A percentile compares a stretch with the other conserved stretches of the same genome.
phyloP scores from a whole-genome alignment of 345 rosid genomes.

The Eucalyptus decipiens region DNA sequence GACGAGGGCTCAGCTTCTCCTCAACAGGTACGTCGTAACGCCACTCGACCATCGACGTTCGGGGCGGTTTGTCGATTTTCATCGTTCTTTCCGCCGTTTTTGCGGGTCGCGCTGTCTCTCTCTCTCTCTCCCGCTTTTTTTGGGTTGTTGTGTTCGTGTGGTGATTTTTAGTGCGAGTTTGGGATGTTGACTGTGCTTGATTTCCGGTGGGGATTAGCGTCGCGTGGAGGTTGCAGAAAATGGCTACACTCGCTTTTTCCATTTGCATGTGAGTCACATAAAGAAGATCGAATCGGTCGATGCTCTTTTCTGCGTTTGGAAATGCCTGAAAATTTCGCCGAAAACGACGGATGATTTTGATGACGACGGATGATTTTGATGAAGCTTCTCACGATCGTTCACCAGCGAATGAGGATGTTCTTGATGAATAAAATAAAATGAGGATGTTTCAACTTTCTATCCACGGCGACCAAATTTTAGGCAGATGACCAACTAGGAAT shows the following conservation, averaged over 20 bases:
- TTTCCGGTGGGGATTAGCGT: not conserved
- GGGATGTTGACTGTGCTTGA: not conserved
- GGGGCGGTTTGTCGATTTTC: not conserved
- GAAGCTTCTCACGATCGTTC: not conserved
- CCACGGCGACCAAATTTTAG: not conserved
- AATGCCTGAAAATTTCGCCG: not conserved
- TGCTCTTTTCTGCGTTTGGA: not conserved
- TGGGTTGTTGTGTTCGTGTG: not conserved
- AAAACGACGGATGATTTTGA: not conserved
- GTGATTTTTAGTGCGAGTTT: not conserved
- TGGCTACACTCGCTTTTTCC: not conserved
- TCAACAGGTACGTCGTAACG: conserved; percentile 31
- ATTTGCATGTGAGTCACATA: not conserved
- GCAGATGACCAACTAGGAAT: not conserved
- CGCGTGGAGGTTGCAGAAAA: not conserved
- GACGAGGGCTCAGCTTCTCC: conserved; percentile 16
- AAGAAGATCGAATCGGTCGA: not conserved
- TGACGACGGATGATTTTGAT: not conserved
- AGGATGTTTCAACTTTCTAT: not conserved
- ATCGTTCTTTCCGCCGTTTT: not conserved
- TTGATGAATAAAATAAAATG: not conserved
- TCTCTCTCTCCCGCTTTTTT: not conserved
- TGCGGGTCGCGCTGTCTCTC: not conserved
- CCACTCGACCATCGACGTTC: not conserved
- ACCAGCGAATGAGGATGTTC: not conserved